These are phyloP conservation scores for Mycena amicta DNA, from an alignment of 768 basidiomycete genomes.

Conservation along the genomic window DNA sequence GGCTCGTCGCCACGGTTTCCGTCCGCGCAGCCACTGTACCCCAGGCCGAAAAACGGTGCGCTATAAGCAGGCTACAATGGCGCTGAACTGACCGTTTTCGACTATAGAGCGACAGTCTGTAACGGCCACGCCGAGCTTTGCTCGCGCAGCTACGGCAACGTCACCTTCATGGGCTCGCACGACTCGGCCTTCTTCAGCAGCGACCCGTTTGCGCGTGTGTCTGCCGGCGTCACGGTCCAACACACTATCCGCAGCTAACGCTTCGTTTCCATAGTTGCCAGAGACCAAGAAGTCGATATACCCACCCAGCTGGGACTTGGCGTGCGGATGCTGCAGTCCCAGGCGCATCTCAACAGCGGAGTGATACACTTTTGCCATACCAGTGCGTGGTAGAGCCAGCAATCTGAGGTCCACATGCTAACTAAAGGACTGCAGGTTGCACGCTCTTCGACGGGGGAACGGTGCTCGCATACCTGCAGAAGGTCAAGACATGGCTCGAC, in stretches of 20 bases:
- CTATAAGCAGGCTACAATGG: too few relatives aligned
- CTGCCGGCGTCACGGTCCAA: neutral
- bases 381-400: constrained; percentile 39
- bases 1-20: too few relatives aligned
- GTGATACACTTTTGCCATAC: constrained; percentile 71
- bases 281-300: constrained; percentile 55
- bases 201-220: constrained; percentile 49
- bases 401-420: neutral
- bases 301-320: constrained; percentile 51
- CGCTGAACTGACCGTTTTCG: too few relatives aligned
- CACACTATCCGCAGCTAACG: constrained; percentile 13
- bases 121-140: constrained; percentile 72
- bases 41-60: too few relatives aligned
- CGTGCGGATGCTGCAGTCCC: constrained; percentile 62
- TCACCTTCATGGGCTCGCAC: constrained; percentile 54
- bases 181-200: constrained; percentile 56
- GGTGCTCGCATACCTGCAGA: constrained; percentile 49
- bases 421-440: constrained; percentile 33
- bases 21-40: too few relatives aligned
- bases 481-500: constrained; percentile 57
- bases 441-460: constrained; percentile 59
- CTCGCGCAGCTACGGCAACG: constrained; percentile 53
- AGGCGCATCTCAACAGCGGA: constrained; percentile 51
- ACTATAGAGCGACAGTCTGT: constrained; percentile 57
- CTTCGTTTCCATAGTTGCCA: constrained; percentile 28